Conservation (phyloP, 2,329 filamentous ascomycete species). For the Pseudocercospora ulei region DNA sequence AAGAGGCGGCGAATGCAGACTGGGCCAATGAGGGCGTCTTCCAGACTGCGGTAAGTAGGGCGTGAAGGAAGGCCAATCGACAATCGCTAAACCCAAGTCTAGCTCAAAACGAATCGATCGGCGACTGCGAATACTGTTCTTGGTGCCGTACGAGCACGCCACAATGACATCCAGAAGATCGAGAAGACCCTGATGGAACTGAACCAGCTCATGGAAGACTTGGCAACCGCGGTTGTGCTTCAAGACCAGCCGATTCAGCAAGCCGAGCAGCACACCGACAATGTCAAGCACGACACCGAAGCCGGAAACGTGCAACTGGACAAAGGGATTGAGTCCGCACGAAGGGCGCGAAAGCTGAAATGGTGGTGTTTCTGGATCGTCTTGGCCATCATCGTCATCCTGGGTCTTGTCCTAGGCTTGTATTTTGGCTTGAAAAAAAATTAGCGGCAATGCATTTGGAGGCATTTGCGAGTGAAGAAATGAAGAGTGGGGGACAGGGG, state of each 20-base stretch:
- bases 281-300: conserved; percentile 57
- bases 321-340: conserved; percentile 57
- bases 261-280: conserved; percentile 55
- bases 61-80: conserved; percentile 6
- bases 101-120: conserved; percentile 66
- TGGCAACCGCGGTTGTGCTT: conserved; percentile 62
- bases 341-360: conserved; percentile 63
- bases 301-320: conserved; percentile 60
- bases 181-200: conserved; percentile 65
- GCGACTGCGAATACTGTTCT: conserved; percentile 64
- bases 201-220: conserved; percentile 59
- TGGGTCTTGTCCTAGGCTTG: conserved; percentile 44
- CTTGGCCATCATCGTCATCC: conserved; percentile 41
- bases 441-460: conserved; percentile 1
- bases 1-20: conserved; percentile 58
- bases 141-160: conserved; percentile 68
- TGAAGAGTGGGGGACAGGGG: conserved; percentile 2
- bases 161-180: conserved; percentile 74
- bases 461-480: too few species aligned
- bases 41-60: conserved; percentile 60
- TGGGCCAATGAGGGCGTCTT: conserved; percentile 74
- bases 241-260: conserved; percentile 57
- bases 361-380: conserved; percentile 64
- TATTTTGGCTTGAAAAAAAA: conserved; percentile 38
- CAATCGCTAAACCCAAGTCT: conserved; percentile 8